phyloP scores from a whole-genome alignment of 208 protist genomes.

The Wallacemonas collosoma region DNA sequence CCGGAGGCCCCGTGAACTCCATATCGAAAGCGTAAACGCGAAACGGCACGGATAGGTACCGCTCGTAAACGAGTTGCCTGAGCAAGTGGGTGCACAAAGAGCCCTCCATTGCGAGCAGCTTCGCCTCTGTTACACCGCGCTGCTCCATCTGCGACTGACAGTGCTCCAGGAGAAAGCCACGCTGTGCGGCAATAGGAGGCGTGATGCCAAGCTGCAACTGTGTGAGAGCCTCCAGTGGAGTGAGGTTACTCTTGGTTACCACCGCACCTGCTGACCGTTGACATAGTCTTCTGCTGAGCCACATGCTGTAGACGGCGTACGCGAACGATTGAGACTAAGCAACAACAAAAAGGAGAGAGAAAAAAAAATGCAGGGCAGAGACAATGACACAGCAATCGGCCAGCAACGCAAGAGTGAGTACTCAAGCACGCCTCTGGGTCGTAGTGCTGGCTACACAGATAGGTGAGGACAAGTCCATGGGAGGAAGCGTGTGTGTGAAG shows the following conservation, averaged over 20 bases:
- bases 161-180: constrained; percentile 82
- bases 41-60: constrained; percentile 88
- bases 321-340: background rate
- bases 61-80: constrained; percentile 69
- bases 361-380: constrained; percentile 4
- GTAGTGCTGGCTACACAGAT: too few species aligned
- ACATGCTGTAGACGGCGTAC: background rate
- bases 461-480: too few species aligned
- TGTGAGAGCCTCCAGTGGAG: constrained; percentile 75
- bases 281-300: background rate
- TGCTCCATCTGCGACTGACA: constrained; percentile 65
- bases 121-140: constrained; percentile 74
- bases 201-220: constrained; percentile 87
- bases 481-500: too few species aligned
- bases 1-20: constrained; percentile 86
- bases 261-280: constrained; percentile 7
- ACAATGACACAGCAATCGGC: too few species aligned
- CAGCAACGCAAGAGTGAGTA: too few species aligned
- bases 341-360: constrained; percentile 18
- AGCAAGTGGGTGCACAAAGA: constrained; percentile 66
- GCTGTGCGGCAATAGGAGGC: constrained; percentile 62
- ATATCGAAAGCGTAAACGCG: constrained; percentile 89
- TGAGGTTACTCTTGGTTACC: constrained; percentile 30
- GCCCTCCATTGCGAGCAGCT: constrained; percentile 83
- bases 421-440: too few species aligned